Evolutionary conservation across 139 green algal species (phyloP), one percentile per base, ranked within the genome.

Genomic region (Monoraphidium neglectum): DNA sequence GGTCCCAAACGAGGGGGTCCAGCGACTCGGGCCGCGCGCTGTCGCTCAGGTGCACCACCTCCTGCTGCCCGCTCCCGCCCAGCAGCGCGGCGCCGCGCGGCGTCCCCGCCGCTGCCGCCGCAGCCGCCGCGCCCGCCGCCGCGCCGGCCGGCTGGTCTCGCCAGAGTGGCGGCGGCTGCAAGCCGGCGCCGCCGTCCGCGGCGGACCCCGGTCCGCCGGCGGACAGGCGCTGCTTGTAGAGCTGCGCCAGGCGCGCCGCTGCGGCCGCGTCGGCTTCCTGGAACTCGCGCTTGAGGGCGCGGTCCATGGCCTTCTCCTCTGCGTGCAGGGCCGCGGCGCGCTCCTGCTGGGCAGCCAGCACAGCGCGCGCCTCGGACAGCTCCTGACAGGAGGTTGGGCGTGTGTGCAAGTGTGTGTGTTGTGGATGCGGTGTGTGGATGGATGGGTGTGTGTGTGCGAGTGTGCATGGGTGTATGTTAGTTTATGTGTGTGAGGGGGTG

Each of bases 1-100:
- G 38, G 1, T 79, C 49, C 85, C 85, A 90, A 60, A 79, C 18
- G 36, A 33, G 70, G 2, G 32, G 0, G 10, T 87, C 77, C n/a
- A 88, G 40, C 3, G 74, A 74, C 37, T 90, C 82, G 15, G 80
- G 85, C 61, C 18, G 56, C n/a, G 69, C 60, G 3, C 15, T 40
- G 0, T 72, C 60, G 36, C 63, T 62, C 72, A 85, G 47, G 1
- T 13, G 33, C 51, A 56, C 49, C 67, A 76, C 40, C 33, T 84
- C 66, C 30, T 71, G 43, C 51, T 46, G 32, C 59, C 13, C n/a
- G n/a, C n/a, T 33, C 33, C 6, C 62, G 73, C 13, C 73, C 73
- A 51, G 12, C 43, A 51, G 43, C 43, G 43, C 8, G 8, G 26
- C 26, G 15, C 35, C 38, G n/a, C 10, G 43, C 40, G 26, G 43